A percentile compares a stretch with the other conserved stretches of the same genome.
Evolutionary conservation across 805 yeast species (phyloP).

Genomic region (Sungouiozyma ichnusensis): DNA sequence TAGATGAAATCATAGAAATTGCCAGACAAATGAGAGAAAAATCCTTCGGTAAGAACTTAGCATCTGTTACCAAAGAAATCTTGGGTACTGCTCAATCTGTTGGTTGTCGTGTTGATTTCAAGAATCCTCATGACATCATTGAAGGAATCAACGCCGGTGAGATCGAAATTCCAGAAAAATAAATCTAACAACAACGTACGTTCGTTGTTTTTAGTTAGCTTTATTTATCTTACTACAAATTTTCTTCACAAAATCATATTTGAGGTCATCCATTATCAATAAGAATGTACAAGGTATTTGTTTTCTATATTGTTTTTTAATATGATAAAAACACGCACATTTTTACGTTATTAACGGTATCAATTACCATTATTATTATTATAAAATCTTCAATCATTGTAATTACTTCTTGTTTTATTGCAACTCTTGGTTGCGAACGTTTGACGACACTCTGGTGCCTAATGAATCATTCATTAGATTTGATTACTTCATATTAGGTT

Average conservation of each 20-base stretch:
- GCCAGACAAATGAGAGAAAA: constrained; percentile 97
- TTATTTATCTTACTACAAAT: not conserved
- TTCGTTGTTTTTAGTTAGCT: constrained; percentile 1
- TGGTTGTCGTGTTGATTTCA: constrained; percentile 98
- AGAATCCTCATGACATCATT: constrained; percentile 98
- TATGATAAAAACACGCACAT: not conserved
- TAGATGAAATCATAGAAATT: constrained; percentile 92
- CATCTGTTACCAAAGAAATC: constrained; percentile 96
- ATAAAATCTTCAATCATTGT: not conserved
- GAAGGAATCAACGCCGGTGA: constrained; percentile 98
- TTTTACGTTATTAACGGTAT: constrained; percentile 1
- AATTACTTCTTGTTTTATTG: too few species aligned
- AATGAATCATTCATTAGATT: constrained; percentile 3
- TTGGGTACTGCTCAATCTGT: constrained; percentile 99
- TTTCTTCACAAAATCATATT: constrained; percentile 1
- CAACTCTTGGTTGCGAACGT: too few species aligned
- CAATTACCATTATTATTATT: not conserved
- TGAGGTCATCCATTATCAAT: not conserved
- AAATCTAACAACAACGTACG: constrained; percentile 10
- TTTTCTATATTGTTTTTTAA: constrained; percentile 3
- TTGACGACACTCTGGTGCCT: constrained; percentile 16
- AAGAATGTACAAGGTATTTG: constrained; percentile 5
- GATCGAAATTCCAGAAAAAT: constrained; percentile 52
- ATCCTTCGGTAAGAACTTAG: constrained; percentile 95
- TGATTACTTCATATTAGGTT: constrained; percentile 17